Base-by-base conservation (phyloP, 257 asterid species). In the Penstemon eatonii region DNA sequence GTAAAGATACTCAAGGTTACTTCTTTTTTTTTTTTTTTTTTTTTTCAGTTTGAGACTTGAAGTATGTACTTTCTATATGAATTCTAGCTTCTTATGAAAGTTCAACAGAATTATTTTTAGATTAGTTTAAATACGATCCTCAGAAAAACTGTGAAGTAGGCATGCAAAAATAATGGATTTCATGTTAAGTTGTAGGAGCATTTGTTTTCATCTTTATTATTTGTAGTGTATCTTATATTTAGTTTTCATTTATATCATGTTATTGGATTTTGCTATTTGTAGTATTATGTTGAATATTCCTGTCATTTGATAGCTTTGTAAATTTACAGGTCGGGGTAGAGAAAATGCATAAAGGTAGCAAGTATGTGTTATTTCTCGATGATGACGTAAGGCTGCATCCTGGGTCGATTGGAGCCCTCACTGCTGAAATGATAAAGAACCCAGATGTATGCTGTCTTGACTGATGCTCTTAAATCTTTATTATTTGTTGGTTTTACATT, bases 341-440 rank as follows among this genome's bases (percentile, higher is more conserved):
- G 70, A 86, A 94, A 60, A 91, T 94, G 96, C 97, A 91, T 64
- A 91, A 91, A 71, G 96, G 86, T 73, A 89, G 85, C 82, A 94
- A 89, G 75, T 94, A 91, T 79, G 97, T 94, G 56, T 72, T 94
- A 72, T 94, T 94, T 82, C 87, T 94, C 37, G 99, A 94, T 69
- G 99, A 94, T 73, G 99, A 94, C 75, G 99, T 89, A 73, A 85
- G 97, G 80, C 81, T 94, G 79, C 99, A 94, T 83, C 99, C 99
- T 78, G 99, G 99, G 51, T 84, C 99, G 12, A 85, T 94, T 79
- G 97, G 99, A 80, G 91, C 96, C 53, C 96, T 94, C 68, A 83
- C 97, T 50, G 82, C 89, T 75, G 96, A 91, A 79, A 91, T 94
- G 99, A 86, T 80, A 73, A 89, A 94, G 84, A 86, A 94, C 79